Evolutionary conservation across 345 rosid genomes (phyloP).

Genomic region (Sisymbrium irio): DNA sequence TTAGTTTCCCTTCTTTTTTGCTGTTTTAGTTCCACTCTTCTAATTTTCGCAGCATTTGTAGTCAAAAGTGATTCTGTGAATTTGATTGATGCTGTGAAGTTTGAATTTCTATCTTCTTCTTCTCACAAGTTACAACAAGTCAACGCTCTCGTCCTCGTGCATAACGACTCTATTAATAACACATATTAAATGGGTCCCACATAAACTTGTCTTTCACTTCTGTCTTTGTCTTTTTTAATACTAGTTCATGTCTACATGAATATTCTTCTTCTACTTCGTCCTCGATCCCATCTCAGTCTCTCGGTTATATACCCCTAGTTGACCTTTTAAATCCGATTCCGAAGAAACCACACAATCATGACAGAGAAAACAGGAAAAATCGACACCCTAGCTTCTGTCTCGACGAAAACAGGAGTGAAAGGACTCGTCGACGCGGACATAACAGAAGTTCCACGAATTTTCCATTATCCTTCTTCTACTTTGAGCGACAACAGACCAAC

Average conservation of each 20-base stretch:
- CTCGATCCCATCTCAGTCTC: too few species aligned
- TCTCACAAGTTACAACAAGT: too few species aligned
- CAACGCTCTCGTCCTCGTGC: too few species aligned
- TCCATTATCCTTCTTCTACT: slow-evolving; percentile 23
- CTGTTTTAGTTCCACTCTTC: too few species aligned
- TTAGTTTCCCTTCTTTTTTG: too few species aligned
- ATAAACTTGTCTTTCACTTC: not conserved
- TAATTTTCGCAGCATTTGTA: too few species aligned
- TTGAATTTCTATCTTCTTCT: too few species aligned
- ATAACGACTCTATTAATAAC: too few species aligned
- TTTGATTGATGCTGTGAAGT: too few species aligned
- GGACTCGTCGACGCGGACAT: slow-evolving; percentile 40
- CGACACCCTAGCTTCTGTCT: slow-evolving; percentile 29
- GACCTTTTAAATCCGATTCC: not conserved
- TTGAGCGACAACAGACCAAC: slow-evolving; percentile 4
- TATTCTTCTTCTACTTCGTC: not conserved
- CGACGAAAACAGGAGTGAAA: slow-evolving; percentile 36
- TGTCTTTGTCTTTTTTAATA: too few species aligned
- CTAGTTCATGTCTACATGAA: too few species aligned
- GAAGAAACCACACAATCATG: slow-evolving; percentile 1
- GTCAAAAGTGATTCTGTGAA: too few species aligned
- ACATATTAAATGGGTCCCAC: not conserved
- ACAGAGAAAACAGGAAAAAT: slow-evolving; percentile 3
- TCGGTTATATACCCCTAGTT: not conserved
- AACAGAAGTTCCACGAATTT: slow-evolving; percentile 35